Conservation (phyloP, 2,329 filamentous ascomycete species). For the Penicillium sp. region DNA sequence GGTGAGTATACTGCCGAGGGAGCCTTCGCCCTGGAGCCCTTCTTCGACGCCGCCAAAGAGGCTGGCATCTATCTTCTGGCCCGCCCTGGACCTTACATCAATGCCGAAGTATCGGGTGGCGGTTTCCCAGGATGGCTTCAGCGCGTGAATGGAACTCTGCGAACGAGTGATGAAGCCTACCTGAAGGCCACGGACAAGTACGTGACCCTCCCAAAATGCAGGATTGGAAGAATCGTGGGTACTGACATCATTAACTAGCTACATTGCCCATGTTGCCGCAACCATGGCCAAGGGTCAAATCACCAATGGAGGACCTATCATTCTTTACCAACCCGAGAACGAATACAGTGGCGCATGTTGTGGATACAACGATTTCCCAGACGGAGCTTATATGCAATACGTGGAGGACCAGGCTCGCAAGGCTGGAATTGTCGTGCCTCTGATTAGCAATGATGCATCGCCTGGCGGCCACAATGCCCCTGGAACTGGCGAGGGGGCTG, state of each 20-base stretch:
- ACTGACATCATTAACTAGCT: slow-evolving; percentile 41
- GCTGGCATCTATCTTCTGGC: slow-evolving; percentile 77
- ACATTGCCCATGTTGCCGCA: slow-evolving; percentile 59
- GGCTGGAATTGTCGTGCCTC: slow-evolving; percentile 69
- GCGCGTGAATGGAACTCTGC: slow-evolving; percentile 61
- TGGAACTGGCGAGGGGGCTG: slow-evolving; percentile 54
- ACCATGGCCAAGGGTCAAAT: slow-evolving; percentile 75
- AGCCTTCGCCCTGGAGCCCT: slow-evolving; percentile 68
- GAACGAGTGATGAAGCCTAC: slow-evolving; percentile 62
- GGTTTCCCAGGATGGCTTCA: slow-evolving; percentile 80
- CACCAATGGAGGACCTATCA: slow-evolving; percentile 76
- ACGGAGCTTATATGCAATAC: slow-evolving; percentile 67
- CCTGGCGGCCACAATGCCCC: slow-evolving; percentile 62
- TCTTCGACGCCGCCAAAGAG: slow-evolving; percentile 70
- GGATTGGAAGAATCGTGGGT: not conserved
- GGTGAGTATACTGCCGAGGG: slow-evolving; percentile 69
- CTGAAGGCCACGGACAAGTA: slow-evolving; percentile 66
- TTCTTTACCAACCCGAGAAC: slow-evolving; percentile 78
- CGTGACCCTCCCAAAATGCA: not conserved
- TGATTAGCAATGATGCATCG: slow-evolving; percentile 72
- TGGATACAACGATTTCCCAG: slow-evolving; percentile 56
- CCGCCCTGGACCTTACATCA: slow-evolving; percentile 71
- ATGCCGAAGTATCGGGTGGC: slow-evolving; percentile 72
- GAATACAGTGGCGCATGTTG: slow-evolving; percentile 63
- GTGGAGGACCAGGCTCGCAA: slow-evolving; percentile 66